These are phyloP conservation scores for Diaporthe australafricana DNA, from an alignment of 2,329 filamentous ascomycete genomes.

Conservation along the genomic window DNA sequence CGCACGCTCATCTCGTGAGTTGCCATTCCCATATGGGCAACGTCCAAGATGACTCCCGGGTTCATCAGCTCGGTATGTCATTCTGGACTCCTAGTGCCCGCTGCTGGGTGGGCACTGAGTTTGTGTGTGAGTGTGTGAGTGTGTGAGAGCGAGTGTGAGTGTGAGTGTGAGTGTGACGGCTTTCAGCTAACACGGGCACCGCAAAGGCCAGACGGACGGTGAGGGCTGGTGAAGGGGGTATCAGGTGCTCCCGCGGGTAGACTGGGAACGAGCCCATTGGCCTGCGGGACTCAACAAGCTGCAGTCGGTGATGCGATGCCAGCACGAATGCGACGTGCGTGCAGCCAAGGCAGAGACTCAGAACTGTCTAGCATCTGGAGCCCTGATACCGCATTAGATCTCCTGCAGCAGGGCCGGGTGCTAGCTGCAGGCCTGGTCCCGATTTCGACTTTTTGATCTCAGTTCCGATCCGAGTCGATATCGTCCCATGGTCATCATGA, in stretches of 20 bases:
- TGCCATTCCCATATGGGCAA: constrained; percentile 14
- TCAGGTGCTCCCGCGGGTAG: constrained; percentile 33
- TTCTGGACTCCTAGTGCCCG: constrained; percentile 3
- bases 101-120: constrained; percentile 3
- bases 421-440: constrained; percentile 19
- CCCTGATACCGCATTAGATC: constrained; percentile 27
- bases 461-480: constrained; percentile 1
- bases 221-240: constrained; percentile 34
- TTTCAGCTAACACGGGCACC: constrained; percentile 21
- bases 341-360: constrained; percentile 24
- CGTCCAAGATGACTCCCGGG: constrained; percentile 4
- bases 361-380: neutral
- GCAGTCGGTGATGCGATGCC: constrained; percentile 31
- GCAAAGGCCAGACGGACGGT: constrained; percentile 5
- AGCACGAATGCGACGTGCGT: constrained; percentile 27
- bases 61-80: neutral
- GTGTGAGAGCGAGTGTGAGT: neutral
- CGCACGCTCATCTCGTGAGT: constrained; percentile 8
- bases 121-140: neutral
- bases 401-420: constrained; percentile 26
- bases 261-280: constrained; percentile 35
- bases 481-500: neutral
- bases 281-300: constrained; percentile 24
- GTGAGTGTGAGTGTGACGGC: constrained; percentile 6
- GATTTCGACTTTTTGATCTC: constrained; percentile 20